Base-by-base conservation (phyloP, 495 filamentous ascomycete genomes). In the Barbatosphaeria neglecta region DNA sequence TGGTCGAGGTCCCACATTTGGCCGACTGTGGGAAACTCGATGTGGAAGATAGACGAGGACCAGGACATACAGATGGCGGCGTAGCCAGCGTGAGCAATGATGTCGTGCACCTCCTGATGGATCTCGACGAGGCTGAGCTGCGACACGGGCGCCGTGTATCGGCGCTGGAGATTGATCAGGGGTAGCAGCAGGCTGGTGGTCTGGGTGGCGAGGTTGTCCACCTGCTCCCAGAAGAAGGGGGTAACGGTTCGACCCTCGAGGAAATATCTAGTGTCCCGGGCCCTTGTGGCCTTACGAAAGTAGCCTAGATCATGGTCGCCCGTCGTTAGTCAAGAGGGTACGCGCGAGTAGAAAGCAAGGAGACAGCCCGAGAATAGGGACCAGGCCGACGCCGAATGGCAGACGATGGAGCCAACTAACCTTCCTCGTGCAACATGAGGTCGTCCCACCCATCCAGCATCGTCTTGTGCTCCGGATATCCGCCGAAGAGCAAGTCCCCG, bases 41-140 rank as follows among this genome's bases (percentile, higher is more conserved):
- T 53, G 41, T 63, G 64, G 55, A 74, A 74, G 50, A 75, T 68
- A 39, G 65, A 59, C 6, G 54, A 55, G 0, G 73, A 76, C 43
- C 66, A 45, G 33, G 67, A 61, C 46, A 63, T 68, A 48, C 56
- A 63, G 41, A 76, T 46, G 23, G 67, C 64, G 6, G 74, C 54
- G 48, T 66, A 62, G 1, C 58, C 71, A 0, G 73, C 69, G 28
- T 61, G 54, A 22, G 69, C 59, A 6, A 76, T 48, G 15, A 76
- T 44, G 20, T 61, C 35, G 59, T 76, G 71, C 0, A 74, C 38
- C 10, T 68, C 63, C 50, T 74, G 71, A 48, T 70, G 64, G 7
- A 62, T 18, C 13, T 41, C 49, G 9, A 51, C 55, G 16, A 60
- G 49, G 17, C 47, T 47, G 0, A 27, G 27, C 9, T 19, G 25